A percentile compares a stretch with the other conserved stretches of the same genome.
These are phyloP conservation scores for Trichoderma simmonsii DNA, from an alignment of 2,329 filamentous ascomycete species.

Conservation along the genomic window DNA sequence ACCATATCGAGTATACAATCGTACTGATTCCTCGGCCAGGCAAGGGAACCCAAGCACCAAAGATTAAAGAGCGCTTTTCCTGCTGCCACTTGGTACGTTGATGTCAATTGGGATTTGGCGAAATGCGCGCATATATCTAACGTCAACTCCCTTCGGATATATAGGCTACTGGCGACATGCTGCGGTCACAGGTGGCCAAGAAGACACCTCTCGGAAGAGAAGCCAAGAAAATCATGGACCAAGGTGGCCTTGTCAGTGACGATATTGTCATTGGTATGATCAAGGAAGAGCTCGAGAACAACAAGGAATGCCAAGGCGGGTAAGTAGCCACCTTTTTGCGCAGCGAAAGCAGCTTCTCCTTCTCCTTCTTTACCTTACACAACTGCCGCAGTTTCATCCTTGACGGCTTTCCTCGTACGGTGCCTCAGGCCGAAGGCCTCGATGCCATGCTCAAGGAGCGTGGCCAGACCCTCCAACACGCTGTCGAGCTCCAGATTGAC, in stretches of 20 bases:
- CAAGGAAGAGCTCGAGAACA: slow-evolving; percentile 91
- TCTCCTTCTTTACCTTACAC: background rate
- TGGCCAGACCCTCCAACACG: slow-evolving; percentile 86
- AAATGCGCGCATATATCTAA: background rate
- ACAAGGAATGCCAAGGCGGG: slow-evolving; percentile 96
- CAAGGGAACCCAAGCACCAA: slow-evolving; percentile 97
- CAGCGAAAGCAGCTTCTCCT: slow-evolving; percentile 20
- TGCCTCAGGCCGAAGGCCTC: slow-evolving; percentile 90
- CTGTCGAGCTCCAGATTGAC: slow-evolving; percentile 94
- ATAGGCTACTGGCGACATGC: slow-evolving; percentile 97
- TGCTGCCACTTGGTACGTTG: slow-evolving; percentile 90
- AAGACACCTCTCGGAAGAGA: slow-evolving; percentile 92
- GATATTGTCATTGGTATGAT: slow-evolving; percentile 99
- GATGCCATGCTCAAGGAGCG: slow-evolving; percentile 82
- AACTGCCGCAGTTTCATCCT: slow-evolving; percentile 77
- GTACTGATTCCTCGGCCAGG: slow-evolving; percentile 52
- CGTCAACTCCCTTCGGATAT: slow-evolving; percentile 18
- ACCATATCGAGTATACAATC: background rate
- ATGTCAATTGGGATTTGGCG: background rate
- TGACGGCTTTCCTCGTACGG: slow-evolving; percentile 96
- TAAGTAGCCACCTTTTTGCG: slow-evolving; percentile 38
- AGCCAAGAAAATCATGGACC: slow-evolving; percentile 99
- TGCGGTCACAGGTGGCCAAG: slow-evolving; percentile 95
- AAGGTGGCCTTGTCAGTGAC: slow-evolving; percentile 94
- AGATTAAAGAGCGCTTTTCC: slow-evolving; percentile 96